Conservation (phyloP, 2,329 filamentous ascomycete species). For the Bipolaris victoriae region DNA sequence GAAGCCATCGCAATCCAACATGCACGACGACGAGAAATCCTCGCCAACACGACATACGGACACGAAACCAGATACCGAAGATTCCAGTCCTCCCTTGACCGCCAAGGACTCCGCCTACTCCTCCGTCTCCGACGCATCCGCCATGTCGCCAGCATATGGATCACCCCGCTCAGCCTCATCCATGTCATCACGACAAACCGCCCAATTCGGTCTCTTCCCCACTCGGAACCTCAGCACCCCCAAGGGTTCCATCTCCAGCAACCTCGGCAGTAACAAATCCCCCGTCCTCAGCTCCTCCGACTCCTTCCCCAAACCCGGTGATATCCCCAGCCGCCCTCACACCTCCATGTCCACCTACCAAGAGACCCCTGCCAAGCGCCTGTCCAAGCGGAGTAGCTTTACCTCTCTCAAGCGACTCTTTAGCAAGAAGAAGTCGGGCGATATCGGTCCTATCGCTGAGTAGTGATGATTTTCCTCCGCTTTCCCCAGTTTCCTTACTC, state of each 20-base stretch:
- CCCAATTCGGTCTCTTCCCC: conserved; percentile 46
- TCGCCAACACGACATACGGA: conserved; percentile 17
- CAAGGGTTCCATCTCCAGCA: conserved; percentile 40
- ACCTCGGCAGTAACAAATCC: conserved; percentile 34
- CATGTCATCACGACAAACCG: conserved; percentile 38
- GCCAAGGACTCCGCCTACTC: conserved; percentile 50
- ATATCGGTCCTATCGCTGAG: conserved; percentile 44
- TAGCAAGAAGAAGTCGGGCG: conserved; percentile 42
- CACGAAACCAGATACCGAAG: conserved; percentile 21
- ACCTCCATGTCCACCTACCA: conserved; percentile 39
- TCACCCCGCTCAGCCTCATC: conserved; percentile 41
- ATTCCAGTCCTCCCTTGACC: conserved; percentile 42
- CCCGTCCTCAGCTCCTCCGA: conserved; percentile 23
- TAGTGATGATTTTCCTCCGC: conserved; percentile 14
- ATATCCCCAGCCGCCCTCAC: conserved; percentile 33
- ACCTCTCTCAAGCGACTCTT: conserved; percentile 47
- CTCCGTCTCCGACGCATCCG: conserved; percentile 45
- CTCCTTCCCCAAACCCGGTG: conserved; percentile 23
- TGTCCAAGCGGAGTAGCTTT: conserved; percentile 44
- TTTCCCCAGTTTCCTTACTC: not conserved
- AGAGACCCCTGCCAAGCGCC: conserved; percentile 27
- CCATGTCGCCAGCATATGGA: conserved; percentile 33
- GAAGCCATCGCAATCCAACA: conserved; percentile 18
- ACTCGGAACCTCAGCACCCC: conserved; percentile 41
- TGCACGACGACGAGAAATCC: conserved; percentile 19